phyloP scores from a whole-genome alignment of 306 rosid species.

The Cicer cuneatum region DNA sequence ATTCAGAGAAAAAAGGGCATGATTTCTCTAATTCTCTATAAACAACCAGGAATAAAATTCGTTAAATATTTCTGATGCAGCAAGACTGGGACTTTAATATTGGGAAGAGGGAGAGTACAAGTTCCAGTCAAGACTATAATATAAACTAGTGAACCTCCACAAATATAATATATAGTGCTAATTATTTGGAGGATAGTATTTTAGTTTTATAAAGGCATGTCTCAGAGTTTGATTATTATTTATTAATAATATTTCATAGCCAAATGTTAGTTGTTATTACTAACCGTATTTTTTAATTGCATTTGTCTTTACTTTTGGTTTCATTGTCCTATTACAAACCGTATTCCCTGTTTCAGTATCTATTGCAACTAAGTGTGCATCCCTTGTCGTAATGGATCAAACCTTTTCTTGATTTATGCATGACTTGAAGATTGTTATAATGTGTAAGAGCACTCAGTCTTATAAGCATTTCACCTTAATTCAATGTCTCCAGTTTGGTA shows the following conservation, averaged over 20 bases:
- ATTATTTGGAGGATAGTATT: constrained; percentile 23
- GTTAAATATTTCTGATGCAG: neutral
- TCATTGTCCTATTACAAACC: constrained; percentile 54
- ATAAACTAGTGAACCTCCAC: constrained; percentile 30
- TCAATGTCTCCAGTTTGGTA: constrained; percentile 81
- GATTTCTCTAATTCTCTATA: constrained; percentile 18
- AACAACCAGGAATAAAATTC: constrained; percentile 15
- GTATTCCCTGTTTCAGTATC: constrained; percentile 59
- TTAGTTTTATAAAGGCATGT: constrained; percentile 18
- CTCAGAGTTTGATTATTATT: constrained; percentile 20
- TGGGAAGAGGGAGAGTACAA: constrained; percentile 17
- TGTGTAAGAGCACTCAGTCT: constrained; percentile 30
- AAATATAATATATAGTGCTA: constrained; percentile 17
- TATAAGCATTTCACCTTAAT: constrained; percentile 65
- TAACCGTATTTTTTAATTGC: too few species aligned
- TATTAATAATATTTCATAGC: neutral
- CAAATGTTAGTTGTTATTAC: neutral
- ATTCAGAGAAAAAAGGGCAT: constrained; percentile 29
- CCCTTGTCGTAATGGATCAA: constrained; percentile 50
- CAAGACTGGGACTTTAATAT: constrained; percentile 1
- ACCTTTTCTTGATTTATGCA: constrained; percentile 6
- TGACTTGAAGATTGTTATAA: constrained; percentile 12
- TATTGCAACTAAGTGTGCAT: constrained; percentile 56
- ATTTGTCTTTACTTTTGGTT: constrained; percentile 54
- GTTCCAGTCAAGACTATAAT: constrained; percentile 31